Evolutionary conservation across 805 yeast genomes (phyloP).

Genomic region (Barnettozyma siamensis): DNA sequence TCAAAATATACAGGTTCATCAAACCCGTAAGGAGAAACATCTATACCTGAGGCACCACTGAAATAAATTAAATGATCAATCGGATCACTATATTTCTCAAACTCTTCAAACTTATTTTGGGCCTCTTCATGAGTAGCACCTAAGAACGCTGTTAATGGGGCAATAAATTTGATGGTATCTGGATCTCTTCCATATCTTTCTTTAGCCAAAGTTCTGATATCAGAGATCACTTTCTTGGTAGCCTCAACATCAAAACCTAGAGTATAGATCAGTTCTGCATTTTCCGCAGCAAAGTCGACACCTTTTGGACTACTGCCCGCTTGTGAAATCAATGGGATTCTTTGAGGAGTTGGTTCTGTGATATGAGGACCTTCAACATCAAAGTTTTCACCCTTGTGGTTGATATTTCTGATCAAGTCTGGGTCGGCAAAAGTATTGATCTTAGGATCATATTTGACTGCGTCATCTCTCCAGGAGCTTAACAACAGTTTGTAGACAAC

Average conservation of each 20-base stretch:
- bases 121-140: conserved; percentile 40
- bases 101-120: conserved; percentile 19
- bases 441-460: conserved; percentile 20
- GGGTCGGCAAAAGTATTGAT: conserved; percentile 31
- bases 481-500: conserved; percentile 35
- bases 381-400: conserved; percentile 34
- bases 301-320: conserved; percentile 39
- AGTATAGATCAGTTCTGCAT: conserved; percentile 38
- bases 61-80: conserved; percentile 35
- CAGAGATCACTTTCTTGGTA: conserved; percentile 27
- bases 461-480: conserved; percentile 38
- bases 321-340: conserved; percentile 37
- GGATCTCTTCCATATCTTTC: conserved; percentile 32
- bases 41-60: conserved; percentile 42
- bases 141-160: conserved; percentile 33
- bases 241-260: conserved; percentile 26
- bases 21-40: conserved; percentile 29
- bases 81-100: conserved; percentile 31
- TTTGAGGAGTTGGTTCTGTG: conserved; percentile 37
- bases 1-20: conserved; percentile 32
- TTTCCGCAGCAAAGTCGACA: conserved; percentile 35
- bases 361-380: conserved; percentile 36
- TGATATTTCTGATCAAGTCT: conserved; percentile 31
- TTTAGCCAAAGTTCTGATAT: conserved; percentile 24
- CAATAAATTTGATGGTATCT: conserved; percentile 34